Base-by-base conservation (phyloP, 2,329 filamentous ascomycete genomes). In the Monosporascus sp. region DNA sequence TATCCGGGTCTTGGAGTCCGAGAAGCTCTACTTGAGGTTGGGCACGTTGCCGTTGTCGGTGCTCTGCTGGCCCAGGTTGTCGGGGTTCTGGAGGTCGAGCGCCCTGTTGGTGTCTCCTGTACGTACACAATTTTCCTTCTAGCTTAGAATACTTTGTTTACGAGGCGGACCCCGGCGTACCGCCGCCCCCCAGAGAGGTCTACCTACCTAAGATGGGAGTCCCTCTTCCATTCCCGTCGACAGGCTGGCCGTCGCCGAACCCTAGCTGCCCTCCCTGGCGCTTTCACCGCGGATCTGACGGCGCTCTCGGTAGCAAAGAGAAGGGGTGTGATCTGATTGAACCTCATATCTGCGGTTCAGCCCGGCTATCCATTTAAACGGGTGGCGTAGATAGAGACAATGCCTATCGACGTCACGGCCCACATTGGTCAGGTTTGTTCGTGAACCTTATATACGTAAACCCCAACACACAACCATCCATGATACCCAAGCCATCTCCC, bases 1-100 rank as follows among this genome's bases (percentile, higher is more conserved):
- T 37, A 87, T 74, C 24, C 76, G 76, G 1, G 82, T 85, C 69
- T 82, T 84, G 24, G 83, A 87, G 66, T 87, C 81, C 0, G 83
- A 86, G 69, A 88, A 88, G 51, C 82, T 81, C 85, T 85, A 82
- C 65, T 87, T 88, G 59, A 87, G 72, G 63, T 88, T 88, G 0
- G 82, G 81, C 1, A 88, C 84, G 11, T 78, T 71, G 17, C 85
- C 86, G 48, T 74, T 76, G 63, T 88, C 85, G 1, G 85, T 87
- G 17, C 75, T 72, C 60, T 86, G 79, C 47, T 75, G 75, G 16
- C 82, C 83, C 1, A 88, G 76, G 61, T 84, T 84, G 56, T 83
- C 80, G 0, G 84, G 85, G 60, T 87, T 87, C 56, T 83, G 76
- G 2, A 82, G 67, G 60, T 88, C 85, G 24, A 87, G 68, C 49